Evolutionary conservation across 495 filamentous ascomycete species (phyloP), one percentile per base, ranked within the genome.

Genomic region (Annulohypoxylon moriforme): DNA sequence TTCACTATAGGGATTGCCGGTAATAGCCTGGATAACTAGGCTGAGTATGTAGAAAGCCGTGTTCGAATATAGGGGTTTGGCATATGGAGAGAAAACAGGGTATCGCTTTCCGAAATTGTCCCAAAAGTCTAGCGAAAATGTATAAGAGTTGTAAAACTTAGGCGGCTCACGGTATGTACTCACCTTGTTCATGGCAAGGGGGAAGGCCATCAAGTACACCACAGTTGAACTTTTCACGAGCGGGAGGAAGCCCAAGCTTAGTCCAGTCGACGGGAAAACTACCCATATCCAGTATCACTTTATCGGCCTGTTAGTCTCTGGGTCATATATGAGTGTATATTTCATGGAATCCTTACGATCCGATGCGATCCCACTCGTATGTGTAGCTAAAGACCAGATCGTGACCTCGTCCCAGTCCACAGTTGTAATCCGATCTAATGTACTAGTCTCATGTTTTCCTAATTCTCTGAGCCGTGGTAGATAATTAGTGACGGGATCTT

Each of bases 321-420:
- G 16, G 27, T n/a, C n/a, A n/a, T n/a, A n/a, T n/a, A n/a, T n/a
- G n/a, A n/a, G n/a, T 52, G 22, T 16, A 22, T 6, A 47, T 20
- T 14, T 38, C 76, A 69, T 20, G 76, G 33, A 1, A 9, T 18
- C 1, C 57, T 67, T 53, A 72, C 63, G 13, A 34, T 72, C 69
- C 25, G 63, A 20, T 20, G 31, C 76, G 20, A 85, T 78, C 1
- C 82, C 85, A 22, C 83, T 63, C 55, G 81, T 70, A 46, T 87
- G 84, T 42, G 78, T 81, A 0, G 81, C 81, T 20, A 87, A 69
- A 24, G 81, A 76, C 13, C 81, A 77, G 14, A 87, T 63, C 0
- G 84, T 87, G 18, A 87, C 67, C n/a, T 86, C 80, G 3, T 84
- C 75, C 86, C 85, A 88, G 10, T 75, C 71, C 20, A 84, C 71